Conservation (phyloP, 495 filamentous ascomycete genomes). For the Thermothielavioides terrestris region DNA sequence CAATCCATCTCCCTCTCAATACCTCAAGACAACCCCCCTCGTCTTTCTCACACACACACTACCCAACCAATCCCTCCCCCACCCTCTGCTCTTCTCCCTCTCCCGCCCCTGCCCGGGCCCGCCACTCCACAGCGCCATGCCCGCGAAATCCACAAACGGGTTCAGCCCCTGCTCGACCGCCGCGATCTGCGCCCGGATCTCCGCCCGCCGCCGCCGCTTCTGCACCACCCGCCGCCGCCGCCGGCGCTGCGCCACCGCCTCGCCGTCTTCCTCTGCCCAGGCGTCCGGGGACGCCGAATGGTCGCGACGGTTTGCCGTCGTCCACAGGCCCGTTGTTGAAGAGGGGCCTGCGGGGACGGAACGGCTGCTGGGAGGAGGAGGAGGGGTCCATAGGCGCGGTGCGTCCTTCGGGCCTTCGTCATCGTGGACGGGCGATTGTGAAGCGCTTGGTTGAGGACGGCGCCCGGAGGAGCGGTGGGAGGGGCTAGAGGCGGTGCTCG, state of each 20-base stretch:
- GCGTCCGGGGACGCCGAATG: neutral
- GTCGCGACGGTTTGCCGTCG: neutral
- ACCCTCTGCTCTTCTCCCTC: neutral
- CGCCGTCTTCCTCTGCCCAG: conserved; percentile 15
- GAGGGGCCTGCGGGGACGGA: neutral
- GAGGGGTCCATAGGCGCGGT: conserved; percentile 6
- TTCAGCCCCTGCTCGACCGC: conserved; percentile 14
- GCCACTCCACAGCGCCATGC: conserved; percentile 12
- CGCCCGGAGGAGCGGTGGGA: no score
- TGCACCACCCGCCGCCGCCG: conserved; percentile 13
- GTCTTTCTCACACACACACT: conserved; percentile 5
- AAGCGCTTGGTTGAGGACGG: neutral
- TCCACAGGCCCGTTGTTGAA: conserved; percentile 10
- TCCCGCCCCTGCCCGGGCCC: neutral
- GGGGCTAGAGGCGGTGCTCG: no score
- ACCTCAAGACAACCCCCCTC: conserved; percentile 15
- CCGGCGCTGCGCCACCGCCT: conserved; percentile 8
- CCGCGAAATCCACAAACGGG: conserved; percentile 6
- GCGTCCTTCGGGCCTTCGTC: neutral
- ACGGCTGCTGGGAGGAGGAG: neutral
- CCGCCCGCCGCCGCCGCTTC: conserved; percentile 3
- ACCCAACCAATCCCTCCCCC: conserved; percentile 12
- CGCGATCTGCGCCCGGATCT: conserved; percentile 21
- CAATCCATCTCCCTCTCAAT: conserved; percentile 2
- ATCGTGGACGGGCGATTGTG: neutral